phyloP scores from a whole-genome alignment of 306 rosid species.

The Lupinus albus region DNA sequence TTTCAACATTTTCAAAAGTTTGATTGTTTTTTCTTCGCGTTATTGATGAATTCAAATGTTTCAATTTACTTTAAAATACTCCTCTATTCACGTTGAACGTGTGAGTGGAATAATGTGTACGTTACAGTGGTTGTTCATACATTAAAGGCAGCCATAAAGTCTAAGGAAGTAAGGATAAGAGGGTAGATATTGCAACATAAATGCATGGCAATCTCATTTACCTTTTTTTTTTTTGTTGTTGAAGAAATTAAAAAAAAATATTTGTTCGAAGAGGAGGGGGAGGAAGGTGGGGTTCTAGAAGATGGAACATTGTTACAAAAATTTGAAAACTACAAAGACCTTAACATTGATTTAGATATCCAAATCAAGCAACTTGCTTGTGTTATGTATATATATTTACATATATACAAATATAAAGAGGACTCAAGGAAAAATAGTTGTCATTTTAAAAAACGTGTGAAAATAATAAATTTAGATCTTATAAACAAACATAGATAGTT shows the following conservation, averaged over 20 bases:
- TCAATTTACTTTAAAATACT: slow-evolving; percentile 40
- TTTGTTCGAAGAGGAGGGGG: neutral
- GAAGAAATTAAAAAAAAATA: neutral
- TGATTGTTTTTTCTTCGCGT: too few relatives aligned
- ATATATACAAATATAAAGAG: neutral
- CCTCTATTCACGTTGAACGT: slow-evolving; percentile 41
- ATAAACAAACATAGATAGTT: too few relatives aligned
- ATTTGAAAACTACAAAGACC: slow-evolving; percentile 24
- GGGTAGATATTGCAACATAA: slow-evolving; percentile 50
- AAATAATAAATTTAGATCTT: too few relatives aligned
- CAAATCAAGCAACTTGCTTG: slow-evolving; percentile 34
- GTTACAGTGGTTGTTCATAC: slow-evolving; percentile 39
- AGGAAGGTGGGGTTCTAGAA: neutral
- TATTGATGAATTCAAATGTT: neutral
- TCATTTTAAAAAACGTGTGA: too few relatives aligned
- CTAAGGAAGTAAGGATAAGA: slow-evolving; percentile 30
- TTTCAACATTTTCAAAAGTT: too few relatives aligned
- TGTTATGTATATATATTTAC: slow-evolving; percentile 12
- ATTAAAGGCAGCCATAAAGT: slow-evolving; percentile 56
- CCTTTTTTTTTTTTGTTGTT: neutral
- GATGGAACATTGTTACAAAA: slow-evolving; percentile 17
- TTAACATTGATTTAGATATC: slow-evolving; percentile 21
- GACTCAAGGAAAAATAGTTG: too few relatives aligned
- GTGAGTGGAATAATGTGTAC: slow-evolving; percentile 48
- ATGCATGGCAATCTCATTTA: slow-evolving; percentile 39